Evolutionary conservation across 2,329 filamentous ascomycete species (phyloP), one percentile per base, ranked within the genome.

Genomic region (Cladophialophora immunda): DNA sequence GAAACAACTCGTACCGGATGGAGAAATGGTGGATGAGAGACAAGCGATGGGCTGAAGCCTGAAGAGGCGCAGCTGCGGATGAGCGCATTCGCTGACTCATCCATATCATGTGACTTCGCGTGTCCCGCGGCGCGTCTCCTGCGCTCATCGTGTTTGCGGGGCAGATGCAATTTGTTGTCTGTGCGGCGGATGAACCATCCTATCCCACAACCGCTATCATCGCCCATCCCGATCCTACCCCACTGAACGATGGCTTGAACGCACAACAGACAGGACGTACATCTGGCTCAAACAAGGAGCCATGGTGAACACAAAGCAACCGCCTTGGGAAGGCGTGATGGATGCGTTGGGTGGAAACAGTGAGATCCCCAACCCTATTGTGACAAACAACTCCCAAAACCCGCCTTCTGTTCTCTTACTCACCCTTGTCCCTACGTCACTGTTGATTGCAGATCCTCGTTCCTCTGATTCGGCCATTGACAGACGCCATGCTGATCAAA

Each of bases 401-500:
- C 25, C 29, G 8, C n/a, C 3, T 22, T 59, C 17, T 34, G 8
- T 36, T 50, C 17, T 34, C 9, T 22, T 5, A 13, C 22, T 50
- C 45, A 50, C 13, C 22, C n/a, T 13, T 50, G 19, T 25, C 15
- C 22, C 45, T 13, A 22, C 19, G 15, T 13, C 1, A 13, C 22
- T 15, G 22, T 25, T 15, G 22, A 4, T 5, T 25, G 4, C 9
- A 50, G 5, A 25, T 13, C 17, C 45, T 15, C 47, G 27, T 2
- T 19, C 29, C 1, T 13, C 22, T 9, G 7, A 61, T n/a, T 11
- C 11, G n/a, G 11, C 13, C 19, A n/a, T 41, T 52, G 15, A n/a
- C 6, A 2, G 2, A 45, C 53, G 62, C 19, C 45, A 64, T 68
- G 59, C 60, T 67, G 29, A 63, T 62, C 30, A 22, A 45, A 22